Base-by-base conservation (phyloP, 768 basidiomycete species). In the Roridomyces roridus region DNA sequence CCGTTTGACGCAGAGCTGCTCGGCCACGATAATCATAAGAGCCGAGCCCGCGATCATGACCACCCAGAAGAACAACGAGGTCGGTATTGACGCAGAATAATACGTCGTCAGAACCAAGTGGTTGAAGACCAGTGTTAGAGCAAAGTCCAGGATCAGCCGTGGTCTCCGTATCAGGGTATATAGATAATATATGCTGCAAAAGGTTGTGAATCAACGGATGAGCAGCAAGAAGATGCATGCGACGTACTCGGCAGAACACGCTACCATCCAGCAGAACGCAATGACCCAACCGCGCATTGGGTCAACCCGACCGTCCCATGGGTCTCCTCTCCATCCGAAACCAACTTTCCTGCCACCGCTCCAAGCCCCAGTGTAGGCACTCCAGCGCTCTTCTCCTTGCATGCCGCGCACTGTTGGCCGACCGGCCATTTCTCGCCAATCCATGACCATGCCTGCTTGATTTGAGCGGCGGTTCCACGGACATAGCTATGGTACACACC, bases 351-450 rank as follows among this genome's bases (percentile, higher is more conserved):
- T 84, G 4, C 93, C 91, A 42, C 89, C 86, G 66, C 87, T 87
- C 91, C 93, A 94, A 6, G 86, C 88, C 65, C 90, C 87, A 39
- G 84, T 78, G 67, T 86, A 84, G 34, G 85, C 80, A 47, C 74
- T 77, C 89, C 89, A 92, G 41, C 82, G 74, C 39, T 85, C 83
- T 50, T 83, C 83, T 17, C 85, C 88, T 21, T 85, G 81, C 52
- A 85, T 72, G 24, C 84, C 84, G 52, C 81, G 83, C 20, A 90
- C 85, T 0, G 94, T 95, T 4, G 91, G 86, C 47, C 84, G 75
- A 5, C 94, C 91, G 1, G 95, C 91, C 85, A 99, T 89, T 72
- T 98, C 92, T 42, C 94, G 82, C 97, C 97, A 99, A 74, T 98
- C 96, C 88, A 99, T 94, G 34, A 98, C 78, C 89, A 94, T 92